phyloP scores from a whole-genome alignment of 345 rosid species.

The Kernera saxatilis region DNA sequence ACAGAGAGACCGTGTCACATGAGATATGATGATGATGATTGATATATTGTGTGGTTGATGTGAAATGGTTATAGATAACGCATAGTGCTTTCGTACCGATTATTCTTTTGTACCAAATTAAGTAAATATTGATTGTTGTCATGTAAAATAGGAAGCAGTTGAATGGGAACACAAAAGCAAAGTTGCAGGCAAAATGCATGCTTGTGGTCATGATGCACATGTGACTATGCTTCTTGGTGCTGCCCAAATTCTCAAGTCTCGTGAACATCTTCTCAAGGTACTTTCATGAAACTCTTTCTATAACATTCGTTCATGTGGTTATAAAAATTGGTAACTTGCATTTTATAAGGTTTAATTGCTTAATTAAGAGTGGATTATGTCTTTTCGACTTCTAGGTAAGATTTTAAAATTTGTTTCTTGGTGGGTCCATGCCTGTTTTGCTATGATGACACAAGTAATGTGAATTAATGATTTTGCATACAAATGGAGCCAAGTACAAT shows the following conservation, averaged over 20 bases:
- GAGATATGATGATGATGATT: neutral
- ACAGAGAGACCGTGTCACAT: slow-evolving; percentile 4
- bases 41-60: slow-evolving; percentile 11
- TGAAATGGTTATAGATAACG: neutral
- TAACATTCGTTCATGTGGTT: neutral
- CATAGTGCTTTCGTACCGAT: neutral
- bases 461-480: neutral
- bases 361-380: neutral
- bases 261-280: slow-evolving; percentile 39
- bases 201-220: slow-evolving; percentile 92
- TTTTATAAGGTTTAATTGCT: neutral
- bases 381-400: neutral
- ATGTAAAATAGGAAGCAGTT: slow-evolving; percentile 59
- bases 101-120: neutral
- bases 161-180: slow-evolving; percentile 84
- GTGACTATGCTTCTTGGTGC: slow-evolving; percentile 91
- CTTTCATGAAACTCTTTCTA: neutral
- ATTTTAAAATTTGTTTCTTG: neutral
- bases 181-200: slow-evolving; percentile 86
- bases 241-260: slow-evolving; percentile 63
- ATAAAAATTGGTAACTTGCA: neutral
- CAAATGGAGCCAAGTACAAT: neutral
- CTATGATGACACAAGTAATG: neutral
- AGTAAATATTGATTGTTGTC: neutral
- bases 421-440: neutral